Evolutionary conservation across 306 rosid genomes (phyloP), one percentile per base, ranked within the genome.

Genomic region (Mucuna pruriens): DNA sequence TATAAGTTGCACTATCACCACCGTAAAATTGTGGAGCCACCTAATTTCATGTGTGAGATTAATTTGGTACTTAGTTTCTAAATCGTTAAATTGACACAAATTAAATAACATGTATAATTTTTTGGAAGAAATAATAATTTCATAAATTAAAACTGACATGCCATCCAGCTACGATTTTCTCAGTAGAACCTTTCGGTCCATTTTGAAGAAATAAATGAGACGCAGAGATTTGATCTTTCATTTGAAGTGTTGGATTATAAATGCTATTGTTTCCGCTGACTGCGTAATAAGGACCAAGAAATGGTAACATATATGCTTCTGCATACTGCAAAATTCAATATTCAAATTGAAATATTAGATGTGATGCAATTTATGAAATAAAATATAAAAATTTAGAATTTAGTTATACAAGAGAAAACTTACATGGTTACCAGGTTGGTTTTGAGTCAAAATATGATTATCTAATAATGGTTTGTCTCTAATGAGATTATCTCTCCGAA

Each of bases 111-210:
- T 25, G n/a, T 11, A 10, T 23, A 23, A 3, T 0, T 75, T 4
- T 39, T 40, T 54, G 5, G 1, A 9, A 51, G 11, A 9, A 10
- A 23, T 58, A 2, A 15, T 29, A 15, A 29, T 7, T 54, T 0
- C 2, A 68, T 42, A 20, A 31, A 61, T 6, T 3, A 16, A 72
- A 71, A 62, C 76, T 81, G 12, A 76, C 82, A 7, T 68, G 85
- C 74, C 79, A 62, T 71, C 79, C 73, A 5, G 4, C 0, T 0
- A 1, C 0, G 0, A 80, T 34, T 45, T 7, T 19, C 34, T 58
- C 38, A 16, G 1, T 0, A 6, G 12, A 0, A 6, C 11, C 7
- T 9, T 0, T 1, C 0, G 1, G 1, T 29, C 73, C 82, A 6
- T 46, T 82, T 38, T 12, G 17, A 75, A 58, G 48, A 76, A 52